phyloP scores from a whole-genome alignment of 164 flowering plant species.

The Annona squamosa region DNA sequence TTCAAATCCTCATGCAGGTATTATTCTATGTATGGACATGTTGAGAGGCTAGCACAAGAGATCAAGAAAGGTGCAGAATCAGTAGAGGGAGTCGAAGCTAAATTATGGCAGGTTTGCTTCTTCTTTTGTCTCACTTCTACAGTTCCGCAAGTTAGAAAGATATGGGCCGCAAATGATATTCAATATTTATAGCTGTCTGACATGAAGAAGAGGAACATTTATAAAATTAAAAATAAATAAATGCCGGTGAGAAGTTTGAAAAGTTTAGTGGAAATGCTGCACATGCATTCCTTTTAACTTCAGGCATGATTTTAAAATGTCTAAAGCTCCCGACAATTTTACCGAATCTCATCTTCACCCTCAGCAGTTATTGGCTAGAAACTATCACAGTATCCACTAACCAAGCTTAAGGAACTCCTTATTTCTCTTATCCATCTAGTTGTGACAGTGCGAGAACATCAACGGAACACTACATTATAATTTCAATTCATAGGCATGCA shows the following conservation, averaged over 20 bases:
- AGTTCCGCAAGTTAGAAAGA: background rate
- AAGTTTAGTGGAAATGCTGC: background rate
- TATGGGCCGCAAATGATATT: background rate
- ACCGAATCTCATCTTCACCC: too few relatives aligned
- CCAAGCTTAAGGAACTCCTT: too few relatives aligned
- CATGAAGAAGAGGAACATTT: background rate
- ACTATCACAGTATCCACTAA: too few relatives aligned
- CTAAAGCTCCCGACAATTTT: too few relatives aligned
- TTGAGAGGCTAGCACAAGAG: conserved; percentile 76
- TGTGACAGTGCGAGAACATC: too few relatives aligned
- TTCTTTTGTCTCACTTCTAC: background rate
- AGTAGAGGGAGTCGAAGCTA: conserved; percentile 76
- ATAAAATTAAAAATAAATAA: background rate
- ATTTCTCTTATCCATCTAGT: too few relatives aligned
- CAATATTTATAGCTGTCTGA: too few relatives aligned
- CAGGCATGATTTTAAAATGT: background rate
- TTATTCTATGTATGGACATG: conserved; percentile 88
- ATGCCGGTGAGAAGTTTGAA: background rate
- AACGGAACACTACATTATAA: too few relatives aligned
- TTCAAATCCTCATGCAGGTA: conserved; percentile 32
- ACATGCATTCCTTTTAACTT: background rate
- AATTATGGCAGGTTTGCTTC: conserved; percentile 61
- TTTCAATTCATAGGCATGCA: too few relatives aligned
- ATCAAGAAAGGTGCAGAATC: conserved; percentile 76
- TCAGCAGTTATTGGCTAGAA: too few relatives aligned